phyloP scores from a whole-genome alignment of 257 asterid genomes.

The Primulina eburnea region DNA sequence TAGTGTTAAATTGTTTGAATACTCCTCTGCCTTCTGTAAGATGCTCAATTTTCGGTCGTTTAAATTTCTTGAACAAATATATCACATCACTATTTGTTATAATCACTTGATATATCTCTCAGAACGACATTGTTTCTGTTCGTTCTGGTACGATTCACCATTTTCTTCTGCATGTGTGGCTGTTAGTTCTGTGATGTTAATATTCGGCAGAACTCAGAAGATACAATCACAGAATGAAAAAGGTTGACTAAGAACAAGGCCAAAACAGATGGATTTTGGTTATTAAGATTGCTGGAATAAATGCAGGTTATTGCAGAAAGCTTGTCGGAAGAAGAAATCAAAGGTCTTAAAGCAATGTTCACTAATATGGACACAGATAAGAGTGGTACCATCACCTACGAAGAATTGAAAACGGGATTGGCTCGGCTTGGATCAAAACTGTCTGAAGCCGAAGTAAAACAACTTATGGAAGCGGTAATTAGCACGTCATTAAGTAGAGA shows the following conservation, averaged over 20 bases:
- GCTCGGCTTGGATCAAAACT: conserved; percentile 65
- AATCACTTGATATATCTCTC: not conserved
- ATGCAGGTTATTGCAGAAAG: conserved; percentile 66
- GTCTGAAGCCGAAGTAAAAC: conserved; percentile 62
- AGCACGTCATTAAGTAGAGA: conserved; percentile 2
- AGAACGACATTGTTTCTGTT: not conserved
- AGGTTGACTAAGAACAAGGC: not conserved
- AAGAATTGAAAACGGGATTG: conserved; percentile 60
- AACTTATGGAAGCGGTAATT: conserved; percentile 77
- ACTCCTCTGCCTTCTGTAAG: not conserved
- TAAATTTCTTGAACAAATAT: not conserved
- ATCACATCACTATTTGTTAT: too few species aligned
- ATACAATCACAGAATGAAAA: not conserved
- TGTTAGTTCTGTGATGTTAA: not conserved
- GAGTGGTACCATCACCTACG: conserved; percentile 64
- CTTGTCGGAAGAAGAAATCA: conserved; percentile 63
- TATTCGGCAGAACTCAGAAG: not conserved
- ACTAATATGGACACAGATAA: conserved; percentile 66
- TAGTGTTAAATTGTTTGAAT: not conserved
- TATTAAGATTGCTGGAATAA: not conserved
- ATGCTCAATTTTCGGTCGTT: not conserved
- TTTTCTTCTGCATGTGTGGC: not conserved
- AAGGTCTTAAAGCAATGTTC: conserved; percentile 64
- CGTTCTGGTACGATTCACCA: not conserved
- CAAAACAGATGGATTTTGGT: not conserved